phyloP scores from a whole-genome alignment of 129 eudicot genomes.

The Helichrysum umbraculigerum region DNA sequence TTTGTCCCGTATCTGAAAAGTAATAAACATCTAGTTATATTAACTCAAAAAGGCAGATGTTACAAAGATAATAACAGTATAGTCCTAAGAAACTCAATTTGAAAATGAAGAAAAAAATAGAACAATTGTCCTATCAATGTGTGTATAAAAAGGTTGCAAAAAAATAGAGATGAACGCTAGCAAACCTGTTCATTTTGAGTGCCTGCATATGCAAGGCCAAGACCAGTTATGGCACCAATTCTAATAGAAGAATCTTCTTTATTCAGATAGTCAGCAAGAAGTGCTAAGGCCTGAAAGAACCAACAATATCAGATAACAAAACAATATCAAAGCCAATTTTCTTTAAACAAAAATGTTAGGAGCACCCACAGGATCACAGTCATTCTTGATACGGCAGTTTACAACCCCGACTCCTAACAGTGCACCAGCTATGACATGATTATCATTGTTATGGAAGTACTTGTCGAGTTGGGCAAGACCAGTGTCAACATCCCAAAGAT shows the following conservation, averaged over 20 bases:
- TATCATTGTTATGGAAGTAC: slow-evolving; percentile 89
- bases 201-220: slow-evolving; percentile 93
- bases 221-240: slow-evolving; percentile 98
- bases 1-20: slow-evolving; percentile 60
- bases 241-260: slow-evolving; percentile 16
- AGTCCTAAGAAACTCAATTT: no score
- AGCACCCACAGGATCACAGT: slow-evolving; percentile 88
- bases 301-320: neutral
- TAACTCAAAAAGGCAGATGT: neutral
- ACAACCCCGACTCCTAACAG: slow-evolving; percentile 90
- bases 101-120: no score
- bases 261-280: no score
- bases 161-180: neutral
- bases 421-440: slow-evolving; percentile 86
- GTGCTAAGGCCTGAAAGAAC: no score
- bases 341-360: neutral
- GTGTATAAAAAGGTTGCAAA: neutral
- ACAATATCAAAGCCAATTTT: neutral
- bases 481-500: slow-evolving; percentile 94
- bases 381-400: slow-evolving; percentile 83
- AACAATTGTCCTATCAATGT: no score
- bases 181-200: slow-evolving; percentile 79
- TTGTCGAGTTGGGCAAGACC: slow-evolving; percentile 97
- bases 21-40: neutral
- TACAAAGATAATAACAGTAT: no score